Evolutionary conservation across 2,329 filamentous ascomycete species (phyloP).

Genomic region (Fusarium redolens): DNA sequence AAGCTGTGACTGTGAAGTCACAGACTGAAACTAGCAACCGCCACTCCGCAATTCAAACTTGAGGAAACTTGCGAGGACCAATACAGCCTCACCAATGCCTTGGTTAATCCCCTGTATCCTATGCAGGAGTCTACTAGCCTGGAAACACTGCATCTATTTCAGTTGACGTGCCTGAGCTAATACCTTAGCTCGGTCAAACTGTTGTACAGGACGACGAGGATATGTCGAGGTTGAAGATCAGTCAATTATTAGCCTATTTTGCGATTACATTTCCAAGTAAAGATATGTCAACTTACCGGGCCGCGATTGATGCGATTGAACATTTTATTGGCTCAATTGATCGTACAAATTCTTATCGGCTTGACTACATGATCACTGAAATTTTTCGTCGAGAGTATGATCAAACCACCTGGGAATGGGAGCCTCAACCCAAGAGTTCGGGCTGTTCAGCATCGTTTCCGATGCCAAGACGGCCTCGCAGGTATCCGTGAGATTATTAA

Average conservation of each 20-base stretch:
- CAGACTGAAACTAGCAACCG: constrained; percentile 28
- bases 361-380: background rate
- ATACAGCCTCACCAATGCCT: constrained; percentile 24
- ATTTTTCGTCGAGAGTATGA: too few species aligned
- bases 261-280: too few species aligned
- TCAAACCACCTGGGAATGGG: background rate
- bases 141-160: constrained; percentile 32
- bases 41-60: constrained; percentile 39
- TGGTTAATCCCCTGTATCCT: constrained; percentile 19
- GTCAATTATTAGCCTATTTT: background rate
- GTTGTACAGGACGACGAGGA: constrained; percentile 37
- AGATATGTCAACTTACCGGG: background rate
- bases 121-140: constrained; percentile 27
- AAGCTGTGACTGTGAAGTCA: constrained; percentile 3
- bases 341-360: fast-evolving
- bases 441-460: background rate
- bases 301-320: background rate
- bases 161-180: constrained; percentile 33
- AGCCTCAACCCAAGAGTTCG: background rate
- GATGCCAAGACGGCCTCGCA: background rate
- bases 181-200: constrained; percentile 12
- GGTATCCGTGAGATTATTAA: background rate
- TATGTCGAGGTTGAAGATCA: constrained; percentile 6
- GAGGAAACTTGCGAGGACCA: constrained; percentile 6
- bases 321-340: too few species aligned